Percentiles rank a stretch among this genome's conserved stretches.
phyloP scores from a whole-genome alignment of 1,284 basidiomycete species.

The Coniophora puteana region DNA sequence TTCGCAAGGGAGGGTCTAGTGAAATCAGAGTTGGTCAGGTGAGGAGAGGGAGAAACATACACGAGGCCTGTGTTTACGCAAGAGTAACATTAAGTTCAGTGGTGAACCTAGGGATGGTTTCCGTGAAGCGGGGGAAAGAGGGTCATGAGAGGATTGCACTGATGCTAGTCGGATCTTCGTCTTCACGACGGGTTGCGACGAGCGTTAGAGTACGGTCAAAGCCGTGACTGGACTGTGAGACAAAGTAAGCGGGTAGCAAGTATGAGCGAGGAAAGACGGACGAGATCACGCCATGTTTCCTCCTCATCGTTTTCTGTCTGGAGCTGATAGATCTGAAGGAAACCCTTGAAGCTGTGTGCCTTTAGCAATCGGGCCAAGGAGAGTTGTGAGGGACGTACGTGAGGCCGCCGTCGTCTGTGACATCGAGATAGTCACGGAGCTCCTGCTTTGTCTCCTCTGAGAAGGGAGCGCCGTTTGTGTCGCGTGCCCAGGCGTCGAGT shows the following conservation, averaged over 20 bases:
- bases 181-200: slow-evolving; percentile 56
- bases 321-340: slow-evolving; percentile 74
- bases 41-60: too few relatives aligned
- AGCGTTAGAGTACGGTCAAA: slow-evolving; percentile 65
- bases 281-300: slow-evolving; percentile 79
- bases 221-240: slow-evolving; percentile 60
- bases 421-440: slow-evolving; percentile 69
- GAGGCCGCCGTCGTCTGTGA: slow-evolving; percentile 64
- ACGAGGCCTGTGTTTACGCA: too few relatives aligned
- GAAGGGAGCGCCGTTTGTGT: slow-evolving; percentile 74
- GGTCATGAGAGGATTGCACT: too few relatives aligned
- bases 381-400: slow-evolving; percentile 49
- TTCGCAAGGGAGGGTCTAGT: too few relatives aligned
- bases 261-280: slow-evolving; percentile 21
- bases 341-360: slow-evolving; percentile 60
- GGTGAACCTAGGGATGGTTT: too few relatives aligned
- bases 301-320: slow-evolving; percentile 80
- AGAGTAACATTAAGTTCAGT: too few relatives aligned
- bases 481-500: slow-evolving; percentile 68
- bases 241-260: slow-evolving; percentile 2
- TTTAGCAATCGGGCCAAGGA: background rate
- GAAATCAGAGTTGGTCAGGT: too few relatives aligned
- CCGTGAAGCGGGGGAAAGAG: too few relatives aligned
- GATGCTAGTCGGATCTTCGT: slow-evolving; percentile 28
- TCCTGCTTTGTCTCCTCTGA: slow-evolving; percentile 74